Percentiles rank a stretch among this genome's conserved stretches.
Conservation (phyloP, 768 basidiomycete genomes). For the Lentinula sp. region DNA sequence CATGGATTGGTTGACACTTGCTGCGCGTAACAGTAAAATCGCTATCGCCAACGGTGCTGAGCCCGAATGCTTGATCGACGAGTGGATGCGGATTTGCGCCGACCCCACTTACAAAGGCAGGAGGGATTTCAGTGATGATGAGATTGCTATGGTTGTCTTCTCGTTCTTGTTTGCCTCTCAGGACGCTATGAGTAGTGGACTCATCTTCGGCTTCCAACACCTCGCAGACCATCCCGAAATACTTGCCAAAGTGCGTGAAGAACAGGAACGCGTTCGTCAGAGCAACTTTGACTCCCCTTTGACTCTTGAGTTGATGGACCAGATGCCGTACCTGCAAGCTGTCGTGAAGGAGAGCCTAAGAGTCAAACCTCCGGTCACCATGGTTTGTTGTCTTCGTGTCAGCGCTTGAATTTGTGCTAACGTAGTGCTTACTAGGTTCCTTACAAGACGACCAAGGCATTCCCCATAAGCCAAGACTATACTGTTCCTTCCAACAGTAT, state of each 20-base stretch:
- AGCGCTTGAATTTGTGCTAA: neutral
- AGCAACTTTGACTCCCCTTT: constrained; percentile 72
- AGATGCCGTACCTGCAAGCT: constrained; percentile 90
- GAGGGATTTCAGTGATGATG: constrained; percentile 83
- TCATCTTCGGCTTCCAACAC: constrained; percentile 96
- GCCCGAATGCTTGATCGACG: constrained; percentile 87
- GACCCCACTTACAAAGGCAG: constrained; percentile 70
- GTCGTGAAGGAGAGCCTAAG: constrained; percentile 93
- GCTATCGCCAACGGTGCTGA: constrained; percentile 77
- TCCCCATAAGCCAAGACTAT: constrained; percentile 90
- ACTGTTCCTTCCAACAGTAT: constrained; percentile 88
- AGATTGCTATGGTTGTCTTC: constrained; percentile 96
- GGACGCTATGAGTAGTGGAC: constrained; percentile 96
- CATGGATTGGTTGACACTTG: constrained; percentile 72
- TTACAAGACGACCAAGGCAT: constrained; percentile 83
- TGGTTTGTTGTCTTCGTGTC: constrained; percentile 47
- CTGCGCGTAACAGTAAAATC: constrained; percentile 74
- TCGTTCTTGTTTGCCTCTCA: constrained; percentile 96
- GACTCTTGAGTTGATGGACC: constrained; percentile 83
- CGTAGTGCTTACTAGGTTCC: constrained; percentile 64
- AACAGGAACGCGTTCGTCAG: constrained; percentile 79
- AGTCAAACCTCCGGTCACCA: constrained; percentile 89
- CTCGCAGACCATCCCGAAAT: constrained; percentile 89
- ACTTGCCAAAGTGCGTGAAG: constrained; percentile 82
- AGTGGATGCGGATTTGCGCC: constrained; percentile 76